Base-by-base conservation (phyloP, 345 rosid species). In the Syzygium aromaticum region DNA sequence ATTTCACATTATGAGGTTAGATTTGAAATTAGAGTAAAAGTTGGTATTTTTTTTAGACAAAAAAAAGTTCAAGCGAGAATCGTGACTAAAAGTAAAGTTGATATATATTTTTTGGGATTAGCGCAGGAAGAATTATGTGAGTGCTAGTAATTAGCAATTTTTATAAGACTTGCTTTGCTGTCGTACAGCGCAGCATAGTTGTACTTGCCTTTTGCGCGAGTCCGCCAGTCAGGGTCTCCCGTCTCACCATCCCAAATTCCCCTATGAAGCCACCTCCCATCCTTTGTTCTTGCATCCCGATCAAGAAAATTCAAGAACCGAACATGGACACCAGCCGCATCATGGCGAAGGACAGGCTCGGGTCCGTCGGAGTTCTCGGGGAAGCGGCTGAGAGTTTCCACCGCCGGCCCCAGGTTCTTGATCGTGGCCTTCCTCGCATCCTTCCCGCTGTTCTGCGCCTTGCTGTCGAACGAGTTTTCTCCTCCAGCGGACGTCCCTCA, bases 361-460 rank as follows among this genome's bases (percentile, higher is more conserved):
- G 86, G 5, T 84, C 89, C 89, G 30, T 73, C 38, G 88, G 77
- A 51, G 77, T 90, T 16, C 64, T 91, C 85, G 51, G 84, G 52
- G 46, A 87, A 84, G 85, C 91, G 2, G 3, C 51, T 40, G 63
- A 85, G 59, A 51, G 89, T 86, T 82, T 43, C 85, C 23, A 30
- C 88, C 83, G 61, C 54, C 51, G 89, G 85, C 49, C 90, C 89
- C 86, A 85, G 6, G 16, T 88, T 91, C 90, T 85, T 87, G 73
- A 22, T 88, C 84, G 73, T 89, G 51, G 30, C 90, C 84, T 84
- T 87, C 88, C 84, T 90, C 51, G 54, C 88, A 77, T 88, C 90
- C 84, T 61, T 88, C 64, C 91, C 92, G 51, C 52, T 85, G 54
- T 90, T 91, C 85, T 83, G 56, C 85, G 86, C 89, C 84, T 51